These are phyloP conservation scores for Tulasnella sp. DNA, from an alignment of 768 basidiomycete genomes.

Conservation along the genomic window DNA sequence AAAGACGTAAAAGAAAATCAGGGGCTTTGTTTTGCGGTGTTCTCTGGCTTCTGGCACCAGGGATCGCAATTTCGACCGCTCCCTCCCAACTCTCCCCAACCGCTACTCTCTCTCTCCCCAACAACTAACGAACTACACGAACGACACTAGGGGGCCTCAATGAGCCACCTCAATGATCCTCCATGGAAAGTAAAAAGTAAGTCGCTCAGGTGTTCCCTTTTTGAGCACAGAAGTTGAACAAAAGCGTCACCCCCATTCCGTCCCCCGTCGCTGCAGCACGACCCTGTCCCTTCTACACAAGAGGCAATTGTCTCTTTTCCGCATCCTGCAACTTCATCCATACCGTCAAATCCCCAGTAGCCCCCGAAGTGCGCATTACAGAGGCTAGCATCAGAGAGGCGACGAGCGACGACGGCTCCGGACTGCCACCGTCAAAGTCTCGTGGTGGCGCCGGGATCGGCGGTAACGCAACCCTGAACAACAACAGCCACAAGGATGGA, in stretches of 20 bases:
- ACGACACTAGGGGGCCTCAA: background rate
- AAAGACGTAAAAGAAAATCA: background rate
- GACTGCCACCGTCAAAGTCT: background rate
- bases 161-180: background rate
- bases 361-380: slow-evolving; percentile 11
- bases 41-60: background rate
- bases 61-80: background rate
- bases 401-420: background rate
- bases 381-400: background rate
- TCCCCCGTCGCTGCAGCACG: slow-evolving; percentile 14
- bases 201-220: background rate
- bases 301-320: slow-evolving; percentile 21
- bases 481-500: background rate
- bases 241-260: background rate
- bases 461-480: background rate
- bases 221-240: too few species aligned
- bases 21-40: background rate
- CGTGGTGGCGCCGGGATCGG: background rate
- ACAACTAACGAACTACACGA: background rate
- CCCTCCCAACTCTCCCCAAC: background rate
- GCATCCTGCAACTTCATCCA: slow-evolving; percentile 22
- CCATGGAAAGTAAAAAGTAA: slow-evolving; percentile 19
- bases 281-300: slow-evolving; percentile 22
- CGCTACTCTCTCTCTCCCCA: background rate
- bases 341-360: slow-evolving; percentile 7